Conservation (phyloP, 2,329 filamentous ascomycete species). For the Alternaria brassicae region DNA sequence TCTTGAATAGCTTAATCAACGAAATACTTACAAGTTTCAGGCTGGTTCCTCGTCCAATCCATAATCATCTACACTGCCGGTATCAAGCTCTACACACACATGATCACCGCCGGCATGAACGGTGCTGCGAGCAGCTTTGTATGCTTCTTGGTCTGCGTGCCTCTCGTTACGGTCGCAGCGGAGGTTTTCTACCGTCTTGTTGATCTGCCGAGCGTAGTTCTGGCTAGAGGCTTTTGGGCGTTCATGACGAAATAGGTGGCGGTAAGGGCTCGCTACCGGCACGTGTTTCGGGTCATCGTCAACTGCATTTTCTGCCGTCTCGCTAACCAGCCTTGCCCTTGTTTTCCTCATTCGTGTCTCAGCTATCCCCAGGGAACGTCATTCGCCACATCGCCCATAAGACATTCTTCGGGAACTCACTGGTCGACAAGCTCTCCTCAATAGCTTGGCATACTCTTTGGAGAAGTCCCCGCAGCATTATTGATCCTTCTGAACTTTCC, state of each 20-base stretch:
- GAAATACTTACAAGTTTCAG: constrained; percentile 33
- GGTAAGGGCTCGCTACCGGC: neutral
- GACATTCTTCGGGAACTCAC: neutral
- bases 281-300: neutral
- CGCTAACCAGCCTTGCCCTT: neutral
- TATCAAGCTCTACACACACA: constrained; percentile 55
- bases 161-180: constrained; percentile 24
- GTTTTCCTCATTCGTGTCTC: neutral
- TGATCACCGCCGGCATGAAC: constrained; percentile 23
- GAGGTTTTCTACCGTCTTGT: constrained; percentile 43
- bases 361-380: neutral
- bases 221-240: constrained; percentile 31
- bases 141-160: constrained; percentile 35
- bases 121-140: constrained; percentile 25
- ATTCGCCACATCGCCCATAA: neutral
- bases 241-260: constrained; percentile 33
- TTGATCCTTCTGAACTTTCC: constrained; percentile 5
- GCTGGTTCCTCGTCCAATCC: constrained; percentile 53
- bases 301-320: constrained; percentile 1
- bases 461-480: constrained; percentile 6
- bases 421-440: neutral
- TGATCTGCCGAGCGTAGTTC: constrained; percentile 43
- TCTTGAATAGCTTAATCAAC: neutral
- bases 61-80: constrained; percentile 53
- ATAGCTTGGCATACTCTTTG: neutral